A percentile compares a stretch with the other conserved stretches of the same genome.
Conservation (phyloP, 1,284 basidiomycete species). For the Sphaerobolus stellatus region DNA sequence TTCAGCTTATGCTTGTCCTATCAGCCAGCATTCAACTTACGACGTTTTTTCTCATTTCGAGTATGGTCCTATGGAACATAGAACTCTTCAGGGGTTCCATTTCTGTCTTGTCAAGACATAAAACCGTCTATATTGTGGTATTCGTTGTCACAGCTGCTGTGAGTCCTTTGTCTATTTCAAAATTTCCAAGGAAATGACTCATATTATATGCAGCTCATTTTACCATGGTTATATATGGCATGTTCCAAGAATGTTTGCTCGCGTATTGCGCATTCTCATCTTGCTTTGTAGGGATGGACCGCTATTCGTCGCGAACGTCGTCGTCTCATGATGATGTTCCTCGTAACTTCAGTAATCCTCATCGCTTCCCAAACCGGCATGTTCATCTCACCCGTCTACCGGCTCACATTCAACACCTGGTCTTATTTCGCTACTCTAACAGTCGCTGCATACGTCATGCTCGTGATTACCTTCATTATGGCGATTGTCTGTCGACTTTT, state of each 20-base stretch:
- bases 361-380: constrained; percentile 46
- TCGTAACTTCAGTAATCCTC: constrained; percentile 40
- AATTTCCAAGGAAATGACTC: neutral
- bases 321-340: constrained; percentile 42
- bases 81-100: constrained; percentile 50
- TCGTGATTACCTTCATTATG: constrained; percentile 44
- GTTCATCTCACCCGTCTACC: constrained; percentile 54
- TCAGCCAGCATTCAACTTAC: constrained; percentile 58
- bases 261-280: constrained; percentile 15
- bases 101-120: constrained; percentile 41
- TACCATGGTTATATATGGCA: constrained; percentile 48
- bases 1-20: constrained; percentile 53
- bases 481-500: constrained; percentile 48
- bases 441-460: constrained; percentile 45
- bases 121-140: constrained; percentile 41
- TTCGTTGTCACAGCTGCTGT: constrained; percentile 48
- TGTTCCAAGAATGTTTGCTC: constrained; percentile 12
- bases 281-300: constrained; percentile 49
- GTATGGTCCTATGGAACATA: constrained; percentile 55
- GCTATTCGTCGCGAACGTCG: constrained; percentile 49
- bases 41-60: constrained; percentile 50
- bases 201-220: constrained; percentile 32
- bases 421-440: constrained; percentile 50
- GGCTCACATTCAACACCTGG: constrained; percentile 58
- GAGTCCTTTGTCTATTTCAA: constrained; percentile 19